Evolutionary conservation across 2,329 filamentous ascomycete genomes (phyloP).

Genomic region (Whalleya microplaca): DNA sequence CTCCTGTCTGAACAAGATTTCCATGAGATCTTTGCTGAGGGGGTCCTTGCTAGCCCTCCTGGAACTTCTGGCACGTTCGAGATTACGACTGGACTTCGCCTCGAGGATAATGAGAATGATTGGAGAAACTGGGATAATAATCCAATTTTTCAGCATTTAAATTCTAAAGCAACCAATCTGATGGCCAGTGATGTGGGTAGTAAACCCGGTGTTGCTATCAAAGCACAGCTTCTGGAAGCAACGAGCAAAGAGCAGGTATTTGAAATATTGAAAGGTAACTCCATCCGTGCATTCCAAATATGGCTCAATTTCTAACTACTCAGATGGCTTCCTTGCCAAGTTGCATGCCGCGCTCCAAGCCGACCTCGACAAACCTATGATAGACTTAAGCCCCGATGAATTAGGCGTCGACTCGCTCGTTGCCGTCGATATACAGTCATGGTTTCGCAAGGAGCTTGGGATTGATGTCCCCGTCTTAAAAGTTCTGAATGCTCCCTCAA

Average conservation of each 20-base stretch:
- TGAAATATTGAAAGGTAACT: background rate
- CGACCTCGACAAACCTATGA: no score
- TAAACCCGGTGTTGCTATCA: background rate
- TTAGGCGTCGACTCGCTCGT: constrained; percentile 24
- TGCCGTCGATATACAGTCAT: constrained; percentile 41
- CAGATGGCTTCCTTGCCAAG: no score
- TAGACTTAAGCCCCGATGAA: no score
- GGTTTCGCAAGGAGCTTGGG: constrained; percentile 46
- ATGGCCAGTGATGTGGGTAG: background rate
- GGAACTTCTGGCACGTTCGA: no score
- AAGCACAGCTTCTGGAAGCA: background rate
- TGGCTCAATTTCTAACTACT: no score
- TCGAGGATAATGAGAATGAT: no score
- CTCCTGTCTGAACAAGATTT: background rate
- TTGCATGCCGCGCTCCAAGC: no score
- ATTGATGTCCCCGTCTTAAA: constrained; percentile 44
- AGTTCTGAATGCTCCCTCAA: constrained; percentile 25
- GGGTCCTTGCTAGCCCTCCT: background rate
- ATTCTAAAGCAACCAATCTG: background rate
- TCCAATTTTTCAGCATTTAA: background rate
- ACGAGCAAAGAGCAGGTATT: background rate
- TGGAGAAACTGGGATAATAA: background rate
- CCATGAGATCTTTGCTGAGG: background rate
- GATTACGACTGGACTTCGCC: no score
- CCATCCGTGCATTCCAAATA: background rate